Conservation (phyloP, 495 filamentous ascomycete species). For the Talaromyces ruber region DNA sequence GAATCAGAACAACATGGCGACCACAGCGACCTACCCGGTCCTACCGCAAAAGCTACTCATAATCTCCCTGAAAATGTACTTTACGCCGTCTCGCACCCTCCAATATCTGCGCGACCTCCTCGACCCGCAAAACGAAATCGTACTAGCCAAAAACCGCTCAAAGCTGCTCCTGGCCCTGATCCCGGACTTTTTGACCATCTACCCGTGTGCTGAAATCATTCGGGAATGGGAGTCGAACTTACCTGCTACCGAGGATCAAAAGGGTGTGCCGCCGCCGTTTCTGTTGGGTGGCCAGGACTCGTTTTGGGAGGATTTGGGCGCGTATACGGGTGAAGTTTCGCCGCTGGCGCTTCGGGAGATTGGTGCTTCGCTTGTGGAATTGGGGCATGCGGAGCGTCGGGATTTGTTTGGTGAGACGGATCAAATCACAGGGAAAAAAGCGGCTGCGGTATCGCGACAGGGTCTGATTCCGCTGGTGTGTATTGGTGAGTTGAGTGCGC, state of each 20-base stretch:
- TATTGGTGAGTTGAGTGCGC: conserved; percentile 56
- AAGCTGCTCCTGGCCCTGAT: conserved; percentile 81
- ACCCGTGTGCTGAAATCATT: conserved; percentile 45
- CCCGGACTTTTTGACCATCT: conserved; percentile 65
- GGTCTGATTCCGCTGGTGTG: conserved; percentile 73
- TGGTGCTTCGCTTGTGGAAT: conserved; percentile 62
- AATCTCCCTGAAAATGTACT: conserved; percentile 82
- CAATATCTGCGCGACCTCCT: conserved; percentile 53
- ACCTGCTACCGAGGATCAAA: conserved; percentile 7
- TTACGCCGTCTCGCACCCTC: conserved; percentile 54
- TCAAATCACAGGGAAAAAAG: conserved; percentile 53
- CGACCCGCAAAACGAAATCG: conserved; percentile 28
- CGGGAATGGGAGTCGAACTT: conserved; percentile 24
- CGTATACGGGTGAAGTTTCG: conserved; percentile 72
- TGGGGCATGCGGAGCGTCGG: conserved; percentile 73
- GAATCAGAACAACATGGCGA: conserved; percentile 11
- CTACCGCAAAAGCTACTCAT: conserved; percentile 62
- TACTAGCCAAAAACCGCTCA: conserved; percentile 41
- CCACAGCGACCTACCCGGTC: conserved; percentile 25
- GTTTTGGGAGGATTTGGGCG: conserved; percentile 49
- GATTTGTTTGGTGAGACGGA: conserved; percentile 65
- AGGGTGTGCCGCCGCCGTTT: conserved; percentile 31
- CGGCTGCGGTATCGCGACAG: conserved; percentile 52
- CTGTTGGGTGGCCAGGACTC: conserved; percentile 70
- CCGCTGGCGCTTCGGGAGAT: conserved; percentile 53